Evolutionary conservation across 768 basidiomycete genomes (phyloP).

Genomic region (Pleurotus ostreatus): DNA sequence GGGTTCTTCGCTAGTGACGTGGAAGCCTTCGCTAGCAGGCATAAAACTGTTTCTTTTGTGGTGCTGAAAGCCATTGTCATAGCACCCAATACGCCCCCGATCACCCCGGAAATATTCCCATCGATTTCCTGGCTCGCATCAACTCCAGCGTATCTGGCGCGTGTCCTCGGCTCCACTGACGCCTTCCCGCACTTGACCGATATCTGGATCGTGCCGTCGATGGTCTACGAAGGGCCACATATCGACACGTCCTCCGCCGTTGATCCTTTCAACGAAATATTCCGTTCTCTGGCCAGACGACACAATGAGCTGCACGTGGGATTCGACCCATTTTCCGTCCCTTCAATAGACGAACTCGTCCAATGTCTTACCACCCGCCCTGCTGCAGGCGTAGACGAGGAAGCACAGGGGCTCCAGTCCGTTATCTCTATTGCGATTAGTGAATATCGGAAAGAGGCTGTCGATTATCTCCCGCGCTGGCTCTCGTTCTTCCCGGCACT

Average conservation of each 20-base stretch:
- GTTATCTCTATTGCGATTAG: constrained; percentile 3
- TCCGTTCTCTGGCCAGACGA: not conserved
- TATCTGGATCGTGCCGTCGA: constrained; percentile 1
- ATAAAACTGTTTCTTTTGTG: not conserved
- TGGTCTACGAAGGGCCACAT: constrained; percentile 1
- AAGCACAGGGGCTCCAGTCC: not conserved
- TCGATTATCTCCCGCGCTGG: constrained; percentile 2
- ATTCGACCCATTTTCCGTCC: constrained; percentile 2
- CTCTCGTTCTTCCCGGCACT: constrained; percentile 5
- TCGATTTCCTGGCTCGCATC: constrained; percentile 1
- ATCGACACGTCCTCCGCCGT: not conserved
- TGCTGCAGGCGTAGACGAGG: not conserved
- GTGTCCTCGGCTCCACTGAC: not conserved
- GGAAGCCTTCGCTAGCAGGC: constrained; percentile 5
- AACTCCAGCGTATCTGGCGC: constrained; percentile 1
- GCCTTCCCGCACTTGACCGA: constrained; percentile 1
- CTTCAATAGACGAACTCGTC: not conserved
- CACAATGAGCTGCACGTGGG: not conserved
- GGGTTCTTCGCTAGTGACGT: constrained; percentile 1
- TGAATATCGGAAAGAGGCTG: constrained; percentile 5
- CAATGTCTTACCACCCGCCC: constrained; percentile 2
- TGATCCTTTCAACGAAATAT: constrained; percentile 1
- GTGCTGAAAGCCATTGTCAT: constrained; percentile 1
- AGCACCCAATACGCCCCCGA: not conserved
- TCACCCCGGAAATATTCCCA: not conserved